Base-by-base conservation (phyloP, 805 yeast species). In the Wickerhamomyces chaumierensis region DNA sequence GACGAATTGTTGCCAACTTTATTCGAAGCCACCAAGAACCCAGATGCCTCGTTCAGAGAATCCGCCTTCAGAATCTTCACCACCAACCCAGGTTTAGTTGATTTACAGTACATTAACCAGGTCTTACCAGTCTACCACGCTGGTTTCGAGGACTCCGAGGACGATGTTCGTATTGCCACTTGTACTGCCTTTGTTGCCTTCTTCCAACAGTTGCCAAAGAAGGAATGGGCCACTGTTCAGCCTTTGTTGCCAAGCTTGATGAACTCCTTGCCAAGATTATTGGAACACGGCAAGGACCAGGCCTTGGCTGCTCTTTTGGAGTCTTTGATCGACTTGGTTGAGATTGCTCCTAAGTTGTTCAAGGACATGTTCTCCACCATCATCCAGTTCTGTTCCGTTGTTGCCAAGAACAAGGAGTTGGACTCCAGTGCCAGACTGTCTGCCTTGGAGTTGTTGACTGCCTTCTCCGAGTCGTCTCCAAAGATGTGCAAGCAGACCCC, bases 281-380 rank as follows among this genome's bases (percentile, higher is more conserved):
- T 87, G 42, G 79, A 75, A 45, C 75, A 69, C 52, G 88, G 90
- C 34, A 82, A 86, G 53, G 92, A 85, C 42, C 65, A 71, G 14
- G 84, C 95, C 6, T 71, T 92, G 46, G 80, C 95, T 1, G 71
- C 86, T 5, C 95, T 88, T n/a, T 71, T 92, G 47, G 95, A 87
- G 58, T 73, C 87, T 7, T 66, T 92, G 48, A 86, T 88, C 39
- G 97, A 92, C 49, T 70, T 92, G 42, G 96, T 88, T 9, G 90
- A 81, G 45, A 64, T 88, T 42, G 97, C 96, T 8, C 97, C 98
- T 39, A 90, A 88, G 55, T 75, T 92, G 76, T 92, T 92, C 66
- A 75, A 73, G 54, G 86, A 86, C 33, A 83, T 90, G 85, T 90
- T 92, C 57, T 78, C 81, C 36, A 80, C 85, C n/a, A 77, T 92